phyloP scores from a whole-genome alignment of 75 land plant genomes.

The Cupressus sempervirens region DNA sequence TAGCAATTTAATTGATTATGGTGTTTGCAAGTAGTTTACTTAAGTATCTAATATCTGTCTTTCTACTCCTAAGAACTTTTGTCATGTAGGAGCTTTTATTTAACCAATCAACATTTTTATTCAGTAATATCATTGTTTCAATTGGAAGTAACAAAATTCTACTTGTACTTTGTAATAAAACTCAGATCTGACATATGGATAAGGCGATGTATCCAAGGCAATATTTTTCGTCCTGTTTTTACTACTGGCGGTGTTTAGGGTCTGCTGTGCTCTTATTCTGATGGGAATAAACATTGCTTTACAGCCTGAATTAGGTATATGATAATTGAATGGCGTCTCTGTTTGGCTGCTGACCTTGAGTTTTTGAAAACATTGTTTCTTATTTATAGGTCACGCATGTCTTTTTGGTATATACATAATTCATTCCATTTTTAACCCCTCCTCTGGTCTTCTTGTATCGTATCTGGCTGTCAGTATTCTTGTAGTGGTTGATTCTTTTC shows the following conservation, averaged over 20 bases:
- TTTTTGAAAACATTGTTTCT: neutral
- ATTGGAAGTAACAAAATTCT: neutral
- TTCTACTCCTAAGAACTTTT: neutral
- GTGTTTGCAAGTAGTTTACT: neutral
- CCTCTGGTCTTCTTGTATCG: neutral
- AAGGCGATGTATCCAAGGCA: neutral
- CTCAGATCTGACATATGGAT: neutral
- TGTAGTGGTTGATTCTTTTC: neutral
- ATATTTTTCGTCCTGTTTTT: neutral
- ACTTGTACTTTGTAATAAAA: neutral
- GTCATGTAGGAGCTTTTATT: neutral
- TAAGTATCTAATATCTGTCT: neutral
- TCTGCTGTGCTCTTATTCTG: neutral
- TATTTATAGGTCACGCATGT: neutral
- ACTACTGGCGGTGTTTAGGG: neutral
- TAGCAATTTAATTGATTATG: neutral
- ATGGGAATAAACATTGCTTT: too few relatives aligned
- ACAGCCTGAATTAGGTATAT: neutral
- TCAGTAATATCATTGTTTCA: neutral
- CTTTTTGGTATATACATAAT: neutral
- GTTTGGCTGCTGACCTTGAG: neutral
- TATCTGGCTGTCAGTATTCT: neutral
- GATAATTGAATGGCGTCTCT: neutral
- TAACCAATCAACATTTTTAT: neutral
- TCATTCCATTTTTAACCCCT: neutral